Conservation (phyloP, 2,329 filamentous ascomycete genomes). For the Scleromitrula shiraiana region DNA sequence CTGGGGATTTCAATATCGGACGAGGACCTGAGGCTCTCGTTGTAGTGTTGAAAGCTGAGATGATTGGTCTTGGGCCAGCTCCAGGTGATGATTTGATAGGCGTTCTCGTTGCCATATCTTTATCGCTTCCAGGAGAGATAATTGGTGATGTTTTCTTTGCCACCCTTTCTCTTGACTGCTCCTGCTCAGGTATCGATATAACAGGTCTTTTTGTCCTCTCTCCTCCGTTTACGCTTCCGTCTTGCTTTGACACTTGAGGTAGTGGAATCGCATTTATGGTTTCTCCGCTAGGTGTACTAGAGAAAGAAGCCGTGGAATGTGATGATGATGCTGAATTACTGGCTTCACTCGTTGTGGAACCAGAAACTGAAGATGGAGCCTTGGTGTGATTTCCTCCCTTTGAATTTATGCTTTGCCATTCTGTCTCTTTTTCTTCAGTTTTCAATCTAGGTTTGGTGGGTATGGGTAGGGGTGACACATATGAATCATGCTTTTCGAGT, state of each 20-base stretch:
- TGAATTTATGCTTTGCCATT: slow-evolving; percentile 23
- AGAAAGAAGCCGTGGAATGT: slow-evolving; percentile 13
- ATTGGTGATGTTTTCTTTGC: background rate
- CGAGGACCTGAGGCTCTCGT: background rate
- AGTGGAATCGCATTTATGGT: background rate
- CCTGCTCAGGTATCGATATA: background rate
- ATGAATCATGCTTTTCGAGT: background rate
- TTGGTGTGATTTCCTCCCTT: background rate
- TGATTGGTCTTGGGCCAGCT: background rate
- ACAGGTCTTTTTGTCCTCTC: no score
- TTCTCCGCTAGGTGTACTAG: background rate
- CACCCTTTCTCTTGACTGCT: background rate
- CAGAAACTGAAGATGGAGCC: slow-evolving; percentile 10
- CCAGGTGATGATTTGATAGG: background rate
- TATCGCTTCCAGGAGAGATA: background rate
- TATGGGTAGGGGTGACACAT: slow-evolving; percentile 3
- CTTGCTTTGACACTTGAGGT: background rate
- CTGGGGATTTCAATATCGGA: background rate
- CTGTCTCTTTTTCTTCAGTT: slow-evolving; percentile 13
- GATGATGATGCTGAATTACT: slow-evolving; percentile 13
- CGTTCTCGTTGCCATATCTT: background rate
- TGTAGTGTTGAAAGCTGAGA: slow-evolving; percentile 4
- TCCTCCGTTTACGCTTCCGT: no score
- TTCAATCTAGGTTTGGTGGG: slow-evolving; percentile 17
- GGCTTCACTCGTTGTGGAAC: slow-evolving; percentile 10